Conservation (phyloP, 768 basidiomycete genomes). For the Udeniomyces megalosporus region DNA sequence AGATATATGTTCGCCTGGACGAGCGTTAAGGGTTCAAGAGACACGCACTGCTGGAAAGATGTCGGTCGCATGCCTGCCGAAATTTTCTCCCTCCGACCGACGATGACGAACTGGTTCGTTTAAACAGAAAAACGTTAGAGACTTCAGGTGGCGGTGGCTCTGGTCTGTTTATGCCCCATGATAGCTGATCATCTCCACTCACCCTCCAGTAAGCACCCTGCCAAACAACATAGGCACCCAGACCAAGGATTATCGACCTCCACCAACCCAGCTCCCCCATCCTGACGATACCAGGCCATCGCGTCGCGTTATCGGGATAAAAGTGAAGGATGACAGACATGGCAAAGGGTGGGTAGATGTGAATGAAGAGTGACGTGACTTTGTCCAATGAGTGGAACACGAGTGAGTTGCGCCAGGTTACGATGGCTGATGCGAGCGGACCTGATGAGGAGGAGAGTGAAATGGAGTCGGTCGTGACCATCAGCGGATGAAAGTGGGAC, state of each 20-base stretch:
- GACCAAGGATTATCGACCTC: slow-evolving; percentile 58
- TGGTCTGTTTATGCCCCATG: too few relatives aligned
- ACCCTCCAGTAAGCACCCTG: background rate
- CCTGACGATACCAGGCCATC: slow-evolving; percentile 69
- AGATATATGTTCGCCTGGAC: too few relatives aligned
- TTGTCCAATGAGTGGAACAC: slow-evolving; percentile 97
- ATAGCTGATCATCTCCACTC: too few relatives aligned
- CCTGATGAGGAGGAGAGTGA: slow-evolving; percentile 29
- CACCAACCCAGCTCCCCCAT: slow-evolving; percentile 55
- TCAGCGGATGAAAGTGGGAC: background rate
- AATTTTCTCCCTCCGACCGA: slow-evolving; percentile 14
- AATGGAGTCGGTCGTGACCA: too few relatives aligned
- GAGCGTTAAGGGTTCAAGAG: background rate
- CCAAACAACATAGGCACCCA: slow-evolving; percentile 49
- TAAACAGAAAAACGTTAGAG: too few relatives aligned
- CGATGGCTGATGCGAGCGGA: slow-evolving; percentile 77
- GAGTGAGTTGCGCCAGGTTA: slow-evolving; percentile 95
- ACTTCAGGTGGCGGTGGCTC: too few relatives aligned
- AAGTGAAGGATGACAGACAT: slow-evolving; percentile 85
- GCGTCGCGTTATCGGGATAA: slow-evolving; percentile 58
- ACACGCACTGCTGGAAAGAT: slow-evolving; percentile 13
- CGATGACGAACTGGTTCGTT: slow-evolving; percentile 12
- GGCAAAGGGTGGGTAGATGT: slow-evolving; percentile 64
- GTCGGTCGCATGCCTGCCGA: background rate
- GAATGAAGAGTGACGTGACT: slow-evolving; percentile 81